Evolutionary conservation across 768 basidiomycete genomes (phyloP).

Genomic region (Imleria badia): DNA sequence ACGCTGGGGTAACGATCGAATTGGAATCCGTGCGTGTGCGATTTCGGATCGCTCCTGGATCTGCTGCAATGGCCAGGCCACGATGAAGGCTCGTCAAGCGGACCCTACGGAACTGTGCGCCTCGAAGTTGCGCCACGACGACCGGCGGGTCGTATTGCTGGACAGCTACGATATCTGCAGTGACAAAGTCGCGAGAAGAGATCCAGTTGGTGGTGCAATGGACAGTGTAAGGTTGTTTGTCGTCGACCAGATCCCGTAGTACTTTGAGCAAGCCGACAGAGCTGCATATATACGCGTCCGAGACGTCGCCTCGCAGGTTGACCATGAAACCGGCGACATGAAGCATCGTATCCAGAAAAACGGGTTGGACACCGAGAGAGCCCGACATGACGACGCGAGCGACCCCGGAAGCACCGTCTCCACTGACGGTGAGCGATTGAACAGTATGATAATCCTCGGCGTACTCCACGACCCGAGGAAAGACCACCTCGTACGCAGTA

Average conservation of each 20-base stretch:
- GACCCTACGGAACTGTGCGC: slow-evolving; percentile 59
- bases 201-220: slow-evolving; percentile 50
- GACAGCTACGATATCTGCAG: slow-evolving; percentile 54
- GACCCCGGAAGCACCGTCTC: slow-evolving; percentile 49
- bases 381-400: slow-evolving; percentile 48
- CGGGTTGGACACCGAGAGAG: slow-evolving; percentile 46
- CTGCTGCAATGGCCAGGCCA: slow-evolving; percentile 39
- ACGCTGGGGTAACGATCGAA: slow-evolving; percentile 24
- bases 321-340: slow-evolving; percentile 71
- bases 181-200: slow-evolving; percentile 43
- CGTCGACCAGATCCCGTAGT: slow-evolving; percentile 43
- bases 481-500: slow-evolving; percentile 63
- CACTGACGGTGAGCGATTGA: slow-evolving; percentile 48
- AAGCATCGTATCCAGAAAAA: slow-evolving; percentile 66
- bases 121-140: slow-evolving; percentile 57
- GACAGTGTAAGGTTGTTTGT: slow-evolving; percentile 44
- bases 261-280: slow-evolving; percentile 50
- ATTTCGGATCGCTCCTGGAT: slow-evolving; percentile 2
- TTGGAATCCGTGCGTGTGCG: slow-evolving; percentile 30
- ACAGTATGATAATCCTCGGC: slow-evolving; percentile 57
- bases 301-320: slow-evolving; percentile 50
- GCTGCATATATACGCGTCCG: slow-evolving; percentile 65
- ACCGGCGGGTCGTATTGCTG: slow-evolving; percentile 33
- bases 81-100: slow-evolving; percentile 49
- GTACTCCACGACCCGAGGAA: slow-evolving; percentile 69